Conservation (phyloP, 257 asterid genomes). For the Solanum habrochaites region DNA sequence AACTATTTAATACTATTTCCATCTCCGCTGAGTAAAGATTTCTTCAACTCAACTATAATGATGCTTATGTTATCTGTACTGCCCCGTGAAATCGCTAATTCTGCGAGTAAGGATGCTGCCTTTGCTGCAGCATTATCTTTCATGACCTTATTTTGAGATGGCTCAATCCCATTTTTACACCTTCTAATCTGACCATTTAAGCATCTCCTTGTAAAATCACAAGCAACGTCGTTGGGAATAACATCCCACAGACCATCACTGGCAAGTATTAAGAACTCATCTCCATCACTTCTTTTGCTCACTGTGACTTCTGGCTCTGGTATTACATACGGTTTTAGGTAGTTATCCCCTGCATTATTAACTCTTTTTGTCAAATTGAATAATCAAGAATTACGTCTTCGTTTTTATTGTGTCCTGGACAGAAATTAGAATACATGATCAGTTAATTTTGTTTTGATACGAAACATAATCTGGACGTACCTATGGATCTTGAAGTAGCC, state of each 20-base stretch:
- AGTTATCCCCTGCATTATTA: conserved; percentile 30
- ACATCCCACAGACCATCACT: conserved; percentile 79
- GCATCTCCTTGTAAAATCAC: conserved; percentile 34
- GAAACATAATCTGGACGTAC: conserved; percentile 1
- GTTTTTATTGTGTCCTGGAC: not conserved
- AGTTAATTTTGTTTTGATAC: not conserved
- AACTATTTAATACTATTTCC: not conserved
- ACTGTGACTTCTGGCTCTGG: conserved; percentile 42
- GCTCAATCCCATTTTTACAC: not conserved
- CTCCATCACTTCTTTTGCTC: conserved; percentile 5
- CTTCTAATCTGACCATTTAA: conserved; percentile 17
- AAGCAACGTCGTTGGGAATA: conserved; percentile 37
- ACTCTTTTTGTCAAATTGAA: not conserved
- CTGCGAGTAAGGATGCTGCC: conserved; percentile 31
- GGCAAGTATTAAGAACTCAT: conserved; percentile 53
- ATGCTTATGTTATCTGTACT: conserved; percentile 45
- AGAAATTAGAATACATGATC: not conserved
- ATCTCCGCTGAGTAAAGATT: not conserved
- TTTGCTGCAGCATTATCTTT: not conserved
- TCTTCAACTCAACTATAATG: conserved; percentile 26
- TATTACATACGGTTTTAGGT: conserved; percentile 50
- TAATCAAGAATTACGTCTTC: not conserved
- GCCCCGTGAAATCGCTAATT: conserved; percentile 49
- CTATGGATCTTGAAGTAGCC: conserved; percentile 62
- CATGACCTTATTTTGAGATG: not conserved